Conservation (phyloP, 2,329 filamentous ascomycete species). For the Blastomyces emzantsi region DNA sequence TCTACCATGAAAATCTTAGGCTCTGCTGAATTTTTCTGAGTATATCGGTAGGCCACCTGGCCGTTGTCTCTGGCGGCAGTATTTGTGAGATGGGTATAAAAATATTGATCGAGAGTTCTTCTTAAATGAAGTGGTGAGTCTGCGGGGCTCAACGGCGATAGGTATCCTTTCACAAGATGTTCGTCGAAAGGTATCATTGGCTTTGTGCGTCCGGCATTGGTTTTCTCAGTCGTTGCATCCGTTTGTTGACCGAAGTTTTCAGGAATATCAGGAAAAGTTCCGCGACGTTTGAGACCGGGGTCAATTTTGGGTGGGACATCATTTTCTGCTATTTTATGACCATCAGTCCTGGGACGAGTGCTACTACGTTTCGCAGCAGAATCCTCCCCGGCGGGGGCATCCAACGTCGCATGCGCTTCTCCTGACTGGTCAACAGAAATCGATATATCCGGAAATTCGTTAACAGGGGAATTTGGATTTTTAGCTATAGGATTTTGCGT, state of each 20-base stretch:
- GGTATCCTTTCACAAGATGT: constrained; percentile 7
- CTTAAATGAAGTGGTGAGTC: constrained; percentile 2
- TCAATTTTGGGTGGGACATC: background rate
- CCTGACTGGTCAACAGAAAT: background rate
- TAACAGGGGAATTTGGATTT: background rate
- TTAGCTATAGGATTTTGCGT: background rate
- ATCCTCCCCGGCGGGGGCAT: background rate
- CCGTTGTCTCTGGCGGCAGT: constrained; percentile 52
- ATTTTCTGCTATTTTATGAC: background rate
- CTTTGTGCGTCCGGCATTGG: background rate
- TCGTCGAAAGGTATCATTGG: background rate
- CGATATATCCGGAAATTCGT: background rate
- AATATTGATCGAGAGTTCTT: constrained; percentile 56
- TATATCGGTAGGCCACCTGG: constrained; percentile 57
- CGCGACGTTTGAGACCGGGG: background rate
- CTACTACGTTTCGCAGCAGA: background rate
- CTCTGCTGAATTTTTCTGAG: constrained; percentile 34
- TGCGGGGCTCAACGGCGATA: background rate
- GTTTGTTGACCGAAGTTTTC: background rate
- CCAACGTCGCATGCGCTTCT: too few species aligned
- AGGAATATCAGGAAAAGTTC: background rate
- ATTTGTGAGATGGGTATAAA: constrained; percentile 49
- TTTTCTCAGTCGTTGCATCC: background rate
- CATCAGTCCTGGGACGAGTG: background rate
- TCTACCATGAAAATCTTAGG: constrained; percentile 60